Base-by-base conservation (phyloP, 2,329 filamentous ascomycete species). In the Aspergillus sergii region DNA sequence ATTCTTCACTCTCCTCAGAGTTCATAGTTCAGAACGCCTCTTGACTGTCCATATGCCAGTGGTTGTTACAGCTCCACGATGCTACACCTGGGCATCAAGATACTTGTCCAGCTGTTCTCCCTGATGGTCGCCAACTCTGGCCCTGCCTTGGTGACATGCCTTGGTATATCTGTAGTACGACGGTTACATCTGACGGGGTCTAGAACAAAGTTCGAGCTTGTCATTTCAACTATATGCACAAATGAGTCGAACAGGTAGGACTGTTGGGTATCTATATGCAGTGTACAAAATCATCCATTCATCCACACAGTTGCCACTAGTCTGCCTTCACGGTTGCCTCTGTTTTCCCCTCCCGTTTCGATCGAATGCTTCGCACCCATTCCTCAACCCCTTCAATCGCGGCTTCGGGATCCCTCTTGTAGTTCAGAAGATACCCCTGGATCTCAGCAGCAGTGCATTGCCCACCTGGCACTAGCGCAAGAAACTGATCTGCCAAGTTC, bases 391-490 rank as follows among this genome's bases (percentile, higher is more conserved):
- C 69, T 16, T 70, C 32, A 46, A 80, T 72, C 1, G 77, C 78
- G 16, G 28, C 58, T 56, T 74, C 68, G 0, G 77, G 77, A 16
- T 69, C 63, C 12, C 69, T 67, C 66, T 78, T 79, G 51, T 79
- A 65, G 32, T 73, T 73, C 4, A 81, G 69, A 10, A 81, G 68
- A 64, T 77, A 79, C 3, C 77, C 78, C 66, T 81, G 79, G 23
- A 80, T 76, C 68, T 80, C 77, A 14, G 78, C 78, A 26, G 78
- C 75, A 0, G 77, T 77, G 58, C 80, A 76, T 36, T 78, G 72
- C 0, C 69, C 71, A 5, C 63, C 64, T 1, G 79, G 78, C 19
- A 80, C 62, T 8, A 64, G 51, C 11, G 69, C 68, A 0, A 75
- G 71, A 60, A 80, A 81, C 21, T 74, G 64, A 5, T 57, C 63